Percentiles rank a stretch among this genome's conserved stretches.
Conservation (phyloP, 2,329 filamentous ascomycete genomes). For the Plectosphaerella plurivora region DNA sequence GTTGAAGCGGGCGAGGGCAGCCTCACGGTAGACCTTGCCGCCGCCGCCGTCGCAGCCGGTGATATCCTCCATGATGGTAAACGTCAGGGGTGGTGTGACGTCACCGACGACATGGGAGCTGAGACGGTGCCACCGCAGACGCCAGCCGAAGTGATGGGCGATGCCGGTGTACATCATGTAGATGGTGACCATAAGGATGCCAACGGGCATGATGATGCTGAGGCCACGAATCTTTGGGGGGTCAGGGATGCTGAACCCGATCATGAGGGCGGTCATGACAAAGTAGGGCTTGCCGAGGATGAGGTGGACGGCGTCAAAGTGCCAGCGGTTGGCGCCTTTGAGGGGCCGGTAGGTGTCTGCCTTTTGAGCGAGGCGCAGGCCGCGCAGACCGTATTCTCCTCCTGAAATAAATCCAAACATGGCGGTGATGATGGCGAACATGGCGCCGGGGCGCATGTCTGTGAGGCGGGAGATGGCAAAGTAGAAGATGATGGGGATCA, state of each 20-base stretch:
- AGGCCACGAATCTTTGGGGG: background rate
- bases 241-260: constrained; percentile 1
- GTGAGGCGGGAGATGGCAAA: background rate
- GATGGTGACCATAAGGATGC: background rate
- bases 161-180: constrained; percentile 1
- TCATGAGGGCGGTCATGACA: constrained; percentile 1
- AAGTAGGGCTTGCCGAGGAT: constrained; percentile 1
- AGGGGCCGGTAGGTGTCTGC: background rate
- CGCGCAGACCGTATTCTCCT: background rate
- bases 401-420: constrained; percentile 1
- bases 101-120: background rate
- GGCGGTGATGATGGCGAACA: constrained; percentile 1
- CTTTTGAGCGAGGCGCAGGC: background rate
- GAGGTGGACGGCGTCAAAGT: background rate
- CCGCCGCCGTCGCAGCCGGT: constrained; percentile 63
- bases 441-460: constrained; percentile 11
- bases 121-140: constrained; percentile 4
- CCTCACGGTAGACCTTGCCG: constrained; percentile 35
- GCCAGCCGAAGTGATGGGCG: constrained; percentile 3
- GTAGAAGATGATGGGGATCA: constrained; percentile 7
- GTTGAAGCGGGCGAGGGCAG: constrained; percentile 33
- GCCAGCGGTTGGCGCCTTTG: background rate
- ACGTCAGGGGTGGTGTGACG: constrained; percentile 17
- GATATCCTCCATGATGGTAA: constrained; percentile 64
- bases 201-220: constrained; percentile 1